Evolutionary conservation across 2,329 filamentous ascomycete species (phyloP), one percentile per base, ranked within the genome.

Genomic region (Claviceps digitariae): DNA sequence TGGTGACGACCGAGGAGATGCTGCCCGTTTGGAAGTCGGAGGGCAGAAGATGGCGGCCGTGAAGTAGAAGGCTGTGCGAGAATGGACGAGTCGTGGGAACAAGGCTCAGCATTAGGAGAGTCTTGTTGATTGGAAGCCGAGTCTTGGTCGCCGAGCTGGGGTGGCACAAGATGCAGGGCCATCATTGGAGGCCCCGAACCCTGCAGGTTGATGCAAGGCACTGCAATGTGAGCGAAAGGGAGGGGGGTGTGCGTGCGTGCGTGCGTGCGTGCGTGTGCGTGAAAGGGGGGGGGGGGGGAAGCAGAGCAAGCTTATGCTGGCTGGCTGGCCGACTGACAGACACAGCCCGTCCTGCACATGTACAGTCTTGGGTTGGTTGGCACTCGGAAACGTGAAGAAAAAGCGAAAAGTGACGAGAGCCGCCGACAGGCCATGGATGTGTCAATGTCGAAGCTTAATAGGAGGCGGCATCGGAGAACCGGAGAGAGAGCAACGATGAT

Each of bases 171-270:
- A 54, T 57, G 59, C 57, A 57, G 54, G 53, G 57, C 57, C 61
- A 63, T 63, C 56, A 62, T 61, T 63, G 61, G 61, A 58, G 54
- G 49, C 54, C 41, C 48, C 51, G 27, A 53, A 54, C 54, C 56
- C 58, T 60, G 60, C 60, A 61, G 57, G 57, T 50, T 45, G 54
- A 55, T 59, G 59, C 55, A 60, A 59, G 57, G 58, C 54, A 56
- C 54, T 56, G 48, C 54, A 46, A 40, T 36, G 44, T 46, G 41
- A 29, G 54, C 48, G 48, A 52, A 20, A 36, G 36, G 44, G 29
- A 27, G 41, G n/a, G 40, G 41, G 21, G 21, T n/a, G n/a, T n/a
- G n/a, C n/a, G n/a, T n/a, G n/a, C n/a, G n/a, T n/a, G n/a, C n/a
- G n/a, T n/a, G n/a, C n/a, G n/a, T n/a, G n/a, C n/a, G n/a, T n/a